phyloP scores from a whole-genome alignment of 2,329 filamentous ascomycete species.

The Clarireedia sp. region DNA sequence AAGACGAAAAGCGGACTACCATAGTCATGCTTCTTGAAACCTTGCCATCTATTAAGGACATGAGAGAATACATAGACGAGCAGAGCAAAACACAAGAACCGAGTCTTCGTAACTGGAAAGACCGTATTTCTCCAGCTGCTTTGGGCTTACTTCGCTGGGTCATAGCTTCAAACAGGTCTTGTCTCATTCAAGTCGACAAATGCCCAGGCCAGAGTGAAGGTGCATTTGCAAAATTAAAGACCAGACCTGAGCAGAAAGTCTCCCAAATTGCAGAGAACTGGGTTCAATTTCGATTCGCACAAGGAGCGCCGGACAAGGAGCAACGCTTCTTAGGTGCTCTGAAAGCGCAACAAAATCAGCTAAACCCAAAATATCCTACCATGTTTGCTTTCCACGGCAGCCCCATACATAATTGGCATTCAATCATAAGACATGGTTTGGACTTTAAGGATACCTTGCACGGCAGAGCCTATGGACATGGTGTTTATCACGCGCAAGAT shows the following conservation, averaged over 20 bases:
- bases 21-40: slow-evolving; percentile 47
- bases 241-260: slow-evolving; percentile 36
- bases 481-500: slow-evolving; percentile 68
- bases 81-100: slow-evolving; percentile 23
- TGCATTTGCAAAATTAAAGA: slow-evolving; percentile 16
- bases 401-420: slow-evolving; percentile 72
- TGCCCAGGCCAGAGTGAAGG: slow-evolving; percentile 22
- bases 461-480: slow-evolving; percentile 68
- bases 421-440: slow-evolving; percentile 75
- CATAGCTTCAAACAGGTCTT: slow-evolving; percentile 80
- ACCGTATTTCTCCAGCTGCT: slow-evolving; percentile 55
- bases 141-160: slow-evolving; percentile 75
- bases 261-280: slow-evolving; percentile 52
- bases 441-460: slow-evolving; percentile 56
- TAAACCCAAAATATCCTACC: slow-evolving; percentile 48
- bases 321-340: slow-evolving; percentile 61
- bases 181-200: slow-evolving; percentile 67
- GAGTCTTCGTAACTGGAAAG: slow-evolving; percentile 42
- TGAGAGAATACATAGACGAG: slow-evolving; percentile 42
- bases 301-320: slow-evolving; percentile 85
- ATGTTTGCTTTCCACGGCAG: slow-evolving; percentile 88
- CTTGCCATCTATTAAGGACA: slow-evolving; percentile 52
- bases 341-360: slow-evolving; percentile 32
- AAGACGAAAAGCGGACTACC: slow-evolving; percentile 38
- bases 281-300: slow-evolving; percentile 79